These are phyloP conservation scores for Tylopilus sp. DNA, from an alignment of 768 basidiomycete species.

Conservation along the genomic window DNA sequence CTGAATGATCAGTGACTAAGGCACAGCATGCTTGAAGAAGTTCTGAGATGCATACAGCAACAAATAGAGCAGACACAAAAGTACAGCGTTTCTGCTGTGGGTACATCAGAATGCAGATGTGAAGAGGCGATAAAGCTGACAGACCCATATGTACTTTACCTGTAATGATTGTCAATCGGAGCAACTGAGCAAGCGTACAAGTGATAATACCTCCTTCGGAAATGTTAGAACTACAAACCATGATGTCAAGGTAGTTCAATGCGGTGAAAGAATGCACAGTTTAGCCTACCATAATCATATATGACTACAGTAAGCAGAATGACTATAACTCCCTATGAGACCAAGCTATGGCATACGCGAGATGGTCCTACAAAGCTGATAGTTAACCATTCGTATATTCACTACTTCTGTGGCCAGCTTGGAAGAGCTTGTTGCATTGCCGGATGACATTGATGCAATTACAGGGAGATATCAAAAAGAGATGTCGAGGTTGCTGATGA, in stretches of 20 bases:
- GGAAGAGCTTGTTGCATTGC: too few relatives aligned
- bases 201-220: not conserved
- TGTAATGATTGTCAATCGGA: not conserved
- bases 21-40: too few relatives aligned
- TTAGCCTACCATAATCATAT: not conserved
- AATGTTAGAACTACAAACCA: not conserved
- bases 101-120: not conserved
- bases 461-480: too few relatives aligned
- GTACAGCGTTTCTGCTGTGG: not conserved
- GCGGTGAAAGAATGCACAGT: not conserved
- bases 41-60: not conserved
- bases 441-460: too few relatives aligned
- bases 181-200: too few relatives aligned
- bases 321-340: not conserved
- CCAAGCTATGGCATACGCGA: not conserved
- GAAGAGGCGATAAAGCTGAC: not conserved
- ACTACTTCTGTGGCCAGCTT: too few relatives aligned
- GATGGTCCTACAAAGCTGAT: too few relatives aligned
- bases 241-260: not conserved
- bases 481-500: too few relatives aligned
- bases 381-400: too few relatives aligned
- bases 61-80: not conserved
- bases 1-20: too few relatives aligned
- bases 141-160: not conserved
- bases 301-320: not conserved